phyloP scores from a whole-genome alignment of 768 basidiomycete species.

The Ramaria sp. region DNA sequence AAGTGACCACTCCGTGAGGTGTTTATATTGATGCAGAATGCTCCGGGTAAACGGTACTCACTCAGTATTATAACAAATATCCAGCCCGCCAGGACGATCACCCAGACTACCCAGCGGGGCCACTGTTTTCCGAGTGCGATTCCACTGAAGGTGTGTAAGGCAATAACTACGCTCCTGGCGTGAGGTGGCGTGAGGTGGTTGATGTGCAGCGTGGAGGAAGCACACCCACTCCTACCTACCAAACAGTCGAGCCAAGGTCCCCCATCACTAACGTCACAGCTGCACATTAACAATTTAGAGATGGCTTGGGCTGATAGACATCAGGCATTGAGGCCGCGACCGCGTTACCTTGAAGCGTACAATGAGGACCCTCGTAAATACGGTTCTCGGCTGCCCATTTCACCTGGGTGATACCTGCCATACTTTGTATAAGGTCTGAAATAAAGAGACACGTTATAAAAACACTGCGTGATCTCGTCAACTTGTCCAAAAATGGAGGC shows the following conservation, averaged over 20 bases:
- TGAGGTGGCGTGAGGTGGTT: neutral
- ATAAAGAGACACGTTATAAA: constrained; percentile 8
- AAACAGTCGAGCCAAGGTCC: constrained; percentile 2
- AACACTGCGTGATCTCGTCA: neutral
- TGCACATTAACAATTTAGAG: neutral
- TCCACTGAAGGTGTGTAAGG: neutral
- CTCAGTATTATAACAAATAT: neutral
- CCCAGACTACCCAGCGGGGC: neutral
- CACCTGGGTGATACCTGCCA: constrained; percentile 8
- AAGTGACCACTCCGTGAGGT: too few species aligned
- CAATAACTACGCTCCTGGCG: neutral
- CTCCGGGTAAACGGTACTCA: neutral
- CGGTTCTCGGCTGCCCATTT: constrained; percentile 9
- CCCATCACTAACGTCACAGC: neutral
- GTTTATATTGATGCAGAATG: too few species aligned
- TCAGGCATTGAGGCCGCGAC: neutral
- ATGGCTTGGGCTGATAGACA: neutral
- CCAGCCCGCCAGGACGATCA: neutral
- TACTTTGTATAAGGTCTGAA: constrained; percentile 9
- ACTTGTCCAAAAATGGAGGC: neutral
- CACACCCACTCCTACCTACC: neutral
- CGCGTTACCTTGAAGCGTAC: constrained; percentile 8
- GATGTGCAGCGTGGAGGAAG: neutral
- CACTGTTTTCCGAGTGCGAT: constrained; percentile 6
- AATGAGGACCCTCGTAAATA: constrained; percentile 6